These are phyloP conservation scores for Talaromyces sp. DNA, from an alignment of 2,329 filamentous ascomycete species.

Conservation along the genomic window DNA sequence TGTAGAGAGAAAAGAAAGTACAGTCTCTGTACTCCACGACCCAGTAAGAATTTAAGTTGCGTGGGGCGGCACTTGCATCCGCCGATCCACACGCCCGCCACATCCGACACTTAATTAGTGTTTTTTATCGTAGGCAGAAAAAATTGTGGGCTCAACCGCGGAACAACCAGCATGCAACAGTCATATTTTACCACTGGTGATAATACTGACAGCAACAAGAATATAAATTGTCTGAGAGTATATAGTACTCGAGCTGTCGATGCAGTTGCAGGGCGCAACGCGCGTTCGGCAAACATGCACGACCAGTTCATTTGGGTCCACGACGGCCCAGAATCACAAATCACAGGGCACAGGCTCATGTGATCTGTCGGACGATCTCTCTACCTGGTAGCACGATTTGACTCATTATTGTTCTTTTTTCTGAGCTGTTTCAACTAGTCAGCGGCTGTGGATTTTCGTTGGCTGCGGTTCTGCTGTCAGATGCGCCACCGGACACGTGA, in stretches of 20 bases:
- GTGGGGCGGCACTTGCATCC: background rate
- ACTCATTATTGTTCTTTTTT: background rate
- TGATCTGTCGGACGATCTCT: background rate
- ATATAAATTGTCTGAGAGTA: too few relatives aligned
- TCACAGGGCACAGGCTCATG: background rate
- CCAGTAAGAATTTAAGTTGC: background rate
- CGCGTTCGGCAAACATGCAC: background rate
- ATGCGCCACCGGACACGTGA: background rate
- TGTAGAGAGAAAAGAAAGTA: too few relatives aligned
- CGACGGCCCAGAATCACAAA: background rate
- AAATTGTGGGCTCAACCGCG: background rate
- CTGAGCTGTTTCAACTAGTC: background rate
- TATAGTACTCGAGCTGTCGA: background rate
- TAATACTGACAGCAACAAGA: background rate
- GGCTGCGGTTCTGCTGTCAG: background rate
- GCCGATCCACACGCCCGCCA: background rate
- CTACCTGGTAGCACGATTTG: background rate
- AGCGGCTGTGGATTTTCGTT: background rate
- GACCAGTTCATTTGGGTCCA: background rate
- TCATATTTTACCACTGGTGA: background rate
- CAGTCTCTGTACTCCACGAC: background rate
- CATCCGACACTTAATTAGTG: background rate
- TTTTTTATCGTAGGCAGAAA: background rate
- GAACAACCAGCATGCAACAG: background rate
- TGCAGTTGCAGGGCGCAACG: background rate